These are phyloP conservation scores for Kodamaea neixiangensis DNA, from an alignment of 805 yeast species.

Conservation along the genomic window DNA sequence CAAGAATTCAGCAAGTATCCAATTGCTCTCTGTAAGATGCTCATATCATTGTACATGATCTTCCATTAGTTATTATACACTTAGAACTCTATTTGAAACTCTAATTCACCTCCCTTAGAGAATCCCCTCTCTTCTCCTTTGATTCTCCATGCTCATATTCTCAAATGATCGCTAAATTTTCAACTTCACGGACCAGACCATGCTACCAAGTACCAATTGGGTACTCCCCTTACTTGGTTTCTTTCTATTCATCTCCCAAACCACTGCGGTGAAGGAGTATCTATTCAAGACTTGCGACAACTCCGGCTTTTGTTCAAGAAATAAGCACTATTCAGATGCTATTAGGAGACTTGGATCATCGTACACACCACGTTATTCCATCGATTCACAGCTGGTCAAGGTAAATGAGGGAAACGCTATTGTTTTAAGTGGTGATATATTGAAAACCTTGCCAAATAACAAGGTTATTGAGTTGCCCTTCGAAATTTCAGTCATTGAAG, in stretches of 20 bases:
- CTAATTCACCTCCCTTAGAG: no score
- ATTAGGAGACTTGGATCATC: conserved; percentile 10
- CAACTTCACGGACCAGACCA: not conserved
- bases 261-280: conserved; percentile 54
- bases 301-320: conserved; percentile 82
- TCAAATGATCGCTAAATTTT: not conserved
- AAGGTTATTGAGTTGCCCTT: conserved; percentile 51
- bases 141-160: no score
- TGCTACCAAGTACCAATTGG: conserved; percentile 2
- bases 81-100: no score
- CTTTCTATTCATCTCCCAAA: not conserved
- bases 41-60: no score
- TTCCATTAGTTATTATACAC: no score
- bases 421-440: conserved; percentile 45
- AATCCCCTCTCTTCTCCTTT: no score
- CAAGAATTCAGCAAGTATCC: no score
- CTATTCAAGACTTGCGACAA: conserved; percentile 76
- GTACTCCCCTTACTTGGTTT: conserved; percentile 1
- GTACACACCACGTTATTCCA: conserved; percentile 23
- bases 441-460: conserved; percentile 37
- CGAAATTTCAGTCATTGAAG: conserved; percentile 54
- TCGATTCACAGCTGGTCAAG: conserved; percentile 20
- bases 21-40: no score
- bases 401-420: conserved; percentile 21
- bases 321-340: conserved; percentile 60